Evolutionary conservation across 768 basidiomycete genomes (phyloP).

Genomic region (Panus rudis): DNA sequence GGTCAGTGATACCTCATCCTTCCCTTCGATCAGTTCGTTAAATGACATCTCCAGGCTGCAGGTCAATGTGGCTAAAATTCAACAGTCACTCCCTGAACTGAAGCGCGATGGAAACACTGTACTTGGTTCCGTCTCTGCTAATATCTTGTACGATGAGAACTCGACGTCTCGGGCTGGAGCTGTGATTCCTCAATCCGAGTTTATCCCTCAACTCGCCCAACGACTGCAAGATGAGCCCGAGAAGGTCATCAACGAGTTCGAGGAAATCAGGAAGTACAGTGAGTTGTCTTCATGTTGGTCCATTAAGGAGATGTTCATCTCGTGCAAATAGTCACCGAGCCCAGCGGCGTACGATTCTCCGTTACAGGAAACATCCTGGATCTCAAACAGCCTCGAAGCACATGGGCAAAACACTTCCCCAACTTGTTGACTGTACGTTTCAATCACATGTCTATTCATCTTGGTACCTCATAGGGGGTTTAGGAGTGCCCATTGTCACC

Average conservation of each 20-base stretch:
- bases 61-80: conserved; percentile 80
- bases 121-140: conserved; percentile 60
- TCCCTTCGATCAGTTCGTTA: not conserved
- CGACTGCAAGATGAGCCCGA: conserved; percentile 69
- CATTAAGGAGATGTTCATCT: not conserved
- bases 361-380: conserved; percentile 81
- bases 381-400: conserved; percentile 62
- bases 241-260: conserved; percentile 64
- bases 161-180: conserved; percentile 64
- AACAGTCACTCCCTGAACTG: conserved; percentile 83
- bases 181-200: conserved; percentile 70
- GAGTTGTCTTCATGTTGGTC: conserved; percentile 23
- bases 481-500: conserved; percentile 54
- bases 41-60: conserved; percentile 47
- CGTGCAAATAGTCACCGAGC: conserved; percentile 58
- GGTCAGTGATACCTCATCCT: conserved; percentile 34
- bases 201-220: conserved; percentile 66
- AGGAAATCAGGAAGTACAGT: conserved; percentile 66
- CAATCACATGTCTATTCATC: not conserved
- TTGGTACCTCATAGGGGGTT: conserved; percentile 2
- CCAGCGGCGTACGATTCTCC: conserved; percentile 79
- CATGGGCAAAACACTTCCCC: conserved; percentile 68
- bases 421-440: conserved; percentile 47
- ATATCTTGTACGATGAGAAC: conserved; percentile 57
- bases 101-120: conserved; percentile 87